phyloP scores from a whole-genome alignment of 176 grass and related monocot species.

The Bromus sterilis region DNA sequence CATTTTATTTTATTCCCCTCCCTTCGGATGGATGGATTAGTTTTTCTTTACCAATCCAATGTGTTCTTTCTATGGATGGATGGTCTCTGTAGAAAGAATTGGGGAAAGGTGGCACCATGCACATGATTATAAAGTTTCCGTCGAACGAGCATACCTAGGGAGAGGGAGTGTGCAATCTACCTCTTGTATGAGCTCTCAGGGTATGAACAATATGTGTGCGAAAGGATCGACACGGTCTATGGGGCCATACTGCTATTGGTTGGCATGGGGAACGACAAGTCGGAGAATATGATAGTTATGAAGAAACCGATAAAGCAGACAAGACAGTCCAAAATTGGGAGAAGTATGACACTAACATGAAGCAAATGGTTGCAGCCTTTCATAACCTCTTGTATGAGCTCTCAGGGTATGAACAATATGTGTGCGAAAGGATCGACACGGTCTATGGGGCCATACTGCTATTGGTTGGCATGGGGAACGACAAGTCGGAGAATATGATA shows the following conservation, averaged over 20 bases:
- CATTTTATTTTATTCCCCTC: no score
- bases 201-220: constrained; percentile 29
- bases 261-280: constrained; percentile 59
- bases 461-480: constrained; percentile 65
- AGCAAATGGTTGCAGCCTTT: constrained; percentile 73
- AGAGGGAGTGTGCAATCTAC: constrained; percentile 55
- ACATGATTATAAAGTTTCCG: constrained; percentile 63
- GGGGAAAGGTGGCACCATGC: constrained; percentile 53
- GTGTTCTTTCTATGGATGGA: not conserved
- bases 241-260: constrained; percentile 71
- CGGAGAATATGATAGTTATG: constrained; percentile 46
- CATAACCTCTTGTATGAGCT: constrained; percentile 49
- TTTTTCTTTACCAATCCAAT: not conserved
- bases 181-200: constrained; percentile 52
- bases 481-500: constrained; percentile 45
- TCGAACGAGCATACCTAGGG: constrained; percentile 54
- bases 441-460: constrained; percentile 65
- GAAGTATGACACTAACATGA: constrained; percentile 48
- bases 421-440: constrained; percentile 47
- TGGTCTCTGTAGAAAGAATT: constrained; percentile 31
- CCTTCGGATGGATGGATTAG: not conserved
- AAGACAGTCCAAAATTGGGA: constrained; percentile 63
- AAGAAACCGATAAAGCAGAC: constrained; percentile 70
- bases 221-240: constrained; percentile 53
- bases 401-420: constrained; percentile 33